Conservation (phyloP, 2,329 filamentous ascomycete genomes). For the Rhinocladiella mackenziei region DNA sequence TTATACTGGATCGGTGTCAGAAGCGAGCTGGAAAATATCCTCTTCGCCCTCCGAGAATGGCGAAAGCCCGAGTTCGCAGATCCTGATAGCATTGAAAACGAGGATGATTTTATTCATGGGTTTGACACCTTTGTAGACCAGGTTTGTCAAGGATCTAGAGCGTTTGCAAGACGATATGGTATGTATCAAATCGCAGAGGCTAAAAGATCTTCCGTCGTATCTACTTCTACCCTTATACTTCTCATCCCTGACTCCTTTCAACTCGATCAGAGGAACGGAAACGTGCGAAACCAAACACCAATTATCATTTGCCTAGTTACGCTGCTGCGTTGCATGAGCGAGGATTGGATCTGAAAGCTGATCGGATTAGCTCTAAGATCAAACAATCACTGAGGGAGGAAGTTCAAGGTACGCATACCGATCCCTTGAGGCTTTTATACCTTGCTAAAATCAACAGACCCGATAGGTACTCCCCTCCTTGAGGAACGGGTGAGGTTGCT, state of each 20-base stretch:
- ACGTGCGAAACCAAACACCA: neutral
- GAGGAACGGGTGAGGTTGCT: constrained; percentile 33
- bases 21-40: constrained; percentile 36
- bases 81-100: constrained; percentile 30
- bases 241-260: too few relatives aligned
- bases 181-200: too few relatives aligned
- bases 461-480: constrained; percentile 1
- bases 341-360: neutral
- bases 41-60: constrained; percentile 37
- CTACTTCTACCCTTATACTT: too few relatives aligned
- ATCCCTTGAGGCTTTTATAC: too few relatives aligned
- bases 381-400: constrained; percentile 7
- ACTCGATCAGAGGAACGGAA: neutral
- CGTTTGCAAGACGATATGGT: constrained; percentile 28
- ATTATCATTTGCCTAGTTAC: neutral
- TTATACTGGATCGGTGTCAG: constrained; percentile 41
- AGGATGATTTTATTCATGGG: constrained; percentile 35
- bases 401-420: neutral
- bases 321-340: neutral
- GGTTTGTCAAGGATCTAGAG: constrained; percentile 34
- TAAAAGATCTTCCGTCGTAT: too few relatives aligned
- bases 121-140: constrained; percentile 42
- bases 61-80: constrained; percentile 28
- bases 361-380: constrained; percentile 2
- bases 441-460: too few relatives aligned